Base-by-base conservation (phyloP, 371 early-diverging fungal species). In the Funneliformis caledonium region DNA sequence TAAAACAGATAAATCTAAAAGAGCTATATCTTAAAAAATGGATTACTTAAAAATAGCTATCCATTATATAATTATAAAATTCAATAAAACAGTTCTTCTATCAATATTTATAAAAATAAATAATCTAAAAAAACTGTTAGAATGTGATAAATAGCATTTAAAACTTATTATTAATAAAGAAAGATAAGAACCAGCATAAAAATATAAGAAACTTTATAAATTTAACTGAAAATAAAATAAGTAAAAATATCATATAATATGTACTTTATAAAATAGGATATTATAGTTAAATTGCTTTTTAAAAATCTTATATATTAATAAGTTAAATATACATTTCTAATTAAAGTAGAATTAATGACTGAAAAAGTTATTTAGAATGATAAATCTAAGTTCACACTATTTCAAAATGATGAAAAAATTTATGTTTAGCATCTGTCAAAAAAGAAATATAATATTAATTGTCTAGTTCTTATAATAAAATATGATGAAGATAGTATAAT, bases 281-380 rank as follows among this genome's bases (percentile, higher is more conserved):
- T 70, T 19, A 50, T 50, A 50, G 50, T 14, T 12, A 1, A 2
- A 12, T 12, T 14, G 12, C 50, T 11, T 12, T 50, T 50, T 14
- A 14, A 50, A 50, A 50, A 50, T 14, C 50, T 14, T 26, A 26
- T 50, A 14, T 14, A 14, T 50, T 50, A 50, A 14, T 50, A 4
- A 50, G 50, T 50, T 14, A 11, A 50, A 50, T 14, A 70, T 7
- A 70, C 1, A 10, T 31, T 10, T 31, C 5, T 69, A 37, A 43
- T 12, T 4, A 1, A n/a, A 14, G 11, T 1, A 50, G 4, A 43
- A 70, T 10, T 70, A 5, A 16, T 26, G 26, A 26, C 26, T 26
- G 12, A 70, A 10, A 70, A n/a, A 70, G 42, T 70, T n/a, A 42
- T 70, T 5, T 70, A 43, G 47, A 70, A 47, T 47, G 72, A 70